Percentiles rank a stretch among this genome's conserved stretches.
phyloP scores from a whole-genome alignment of 2,329 filamentous ascomycete genomes.

The Fusarium sp. region DNA sequence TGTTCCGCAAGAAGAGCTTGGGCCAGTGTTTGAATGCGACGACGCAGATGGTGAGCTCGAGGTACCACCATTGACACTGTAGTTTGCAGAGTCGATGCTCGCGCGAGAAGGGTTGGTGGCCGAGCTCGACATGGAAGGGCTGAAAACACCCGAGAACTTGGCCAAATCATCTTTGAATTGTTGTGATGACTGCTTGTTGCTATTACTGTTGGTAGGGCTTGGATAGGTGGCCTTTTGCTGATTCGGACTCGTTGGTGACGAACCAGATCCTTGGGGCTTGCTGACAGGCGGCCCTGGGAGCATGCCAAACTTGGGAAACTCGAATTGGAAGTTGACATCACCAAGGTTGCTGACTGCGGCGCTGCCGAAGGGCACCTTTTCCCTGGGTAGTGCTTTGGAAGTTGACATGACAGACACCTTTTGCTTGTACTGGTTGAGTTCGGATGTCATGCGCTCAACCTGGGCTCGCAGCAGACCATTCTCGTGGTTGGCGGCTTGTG shows the following conservation, averaged over 20 bases:
- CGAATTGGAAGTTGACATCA: conserved; percentile 91
- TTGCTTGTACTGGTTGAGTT: conserved; percentile 93
- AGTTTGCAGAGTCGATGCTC: conserved; percentile 67
- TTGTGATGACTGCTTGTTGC: conserved; percentile 47
- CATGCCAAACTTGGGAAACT: conserved; percentile 93
- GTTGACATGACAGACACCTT: conserved; percentile 75
- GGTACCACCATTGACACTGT: conserved; percentile 65
- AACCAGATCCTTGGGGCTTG: conserved; percentile 48
- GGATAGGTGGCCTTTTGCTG: conserved; percentile 43
- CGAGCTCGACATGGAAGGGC: conserved; percentile 65
- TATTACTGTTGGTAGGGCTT: conserved; percentile 53
- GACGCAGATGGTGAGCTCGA: conserved; percentile 77
- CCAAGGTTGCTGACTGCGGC: conserved; percentile 72
- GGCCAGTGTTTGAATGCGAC: conserved; percentile 71
- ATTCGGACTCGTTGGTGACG: conserved; percentile 54
- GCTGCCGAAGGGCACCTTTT: conserved; percentile 59
- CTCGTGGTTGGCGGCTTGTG: conserved; percentile 86
- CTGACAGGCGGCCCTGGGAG: conserved; percentile 67
- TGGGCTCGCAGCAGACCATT: conserved; percentile 88
- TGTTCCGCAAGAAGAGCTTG: conserved; percentile 79
- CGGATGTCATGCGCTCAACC: conserved; percentile 87
- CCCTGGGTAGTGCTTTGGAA: conserved; percentile 57
- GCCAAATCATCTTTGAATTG: conserved; percentile 66
- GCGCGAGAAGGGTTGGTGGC: conserved; percentile 64
- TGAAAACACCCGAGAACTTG: conserved; percentile 73